Evolutionary conservation across 805 yeast species (phyloP).

Genomic region (Pichia thaimueangensis): DNA sequence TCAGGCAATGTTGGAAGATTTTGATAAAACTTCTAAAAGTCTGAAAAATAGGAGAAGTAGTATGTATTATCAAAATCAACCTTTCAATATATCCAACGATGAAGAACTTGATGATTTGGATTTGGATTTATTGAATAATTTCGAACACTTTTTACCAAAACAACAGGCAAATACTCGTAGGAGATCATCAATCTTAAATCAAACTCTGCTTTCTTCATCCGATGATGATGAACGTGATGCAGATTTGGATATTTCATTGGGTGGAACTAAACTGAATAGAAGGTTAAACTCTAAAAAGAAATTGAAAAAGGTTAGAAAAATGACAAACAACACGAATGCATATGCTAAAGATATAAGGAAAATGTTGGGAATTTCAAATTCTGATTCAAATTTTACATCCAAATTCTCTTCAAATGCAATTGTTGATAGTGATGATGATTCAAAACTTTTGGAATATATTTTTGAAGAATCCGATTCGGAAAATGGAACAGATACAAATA

Average conservation of each 20-base stretch:
- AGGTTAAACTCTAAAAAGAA: conserved; percentile 2
- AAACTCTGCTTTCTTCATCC: conserved; percentile 12
- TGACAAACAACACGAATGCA: neutral
- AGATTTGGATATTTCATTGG: conserved; percentile 11
- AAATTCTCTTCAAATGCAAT: conserved; percentile 13
- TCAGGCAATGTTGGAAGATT: conserved; percentile 37
- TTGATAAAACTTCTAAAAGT: conserved; percentile 19
- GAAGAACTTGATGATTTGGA: conserved; percentile 30
- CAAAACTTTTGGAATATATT: conserved; percentile 70
- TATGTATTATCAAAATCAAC: conserved; percentile 10
- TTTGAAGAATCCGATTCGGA: conserved; percentile 33
- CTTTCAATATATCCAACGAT: conserved; percentile 30
- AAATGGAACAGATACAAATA: conserved; percentile 19
- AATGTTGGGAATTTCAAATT: conserved; percentile 14
- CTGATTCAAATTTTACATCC: conserved; percentile 13
- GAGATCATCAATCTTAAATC: conserved; percentile 46
- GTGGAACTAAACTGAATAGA: conserved; percentile 1
- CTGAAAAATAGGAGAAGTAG: conserved; percentile 14
- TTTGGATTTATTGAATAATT: conserved; percentile 16
- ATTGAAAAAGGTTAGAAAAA: conserved; percentile 6
- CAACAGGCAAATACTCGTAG: conserved; percentile 15
- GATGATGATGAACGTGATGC: conserved; percentile 26
- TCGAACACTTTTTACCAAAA: conserved; percentile 17
- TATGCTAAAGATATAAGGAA: conserved; percentile 25
- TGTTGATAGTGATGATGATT: conserved; percentile 37